Conservation (phyloP, 2,329 filamentous ascomycete species). For the Penicillium sp. region DNA sequence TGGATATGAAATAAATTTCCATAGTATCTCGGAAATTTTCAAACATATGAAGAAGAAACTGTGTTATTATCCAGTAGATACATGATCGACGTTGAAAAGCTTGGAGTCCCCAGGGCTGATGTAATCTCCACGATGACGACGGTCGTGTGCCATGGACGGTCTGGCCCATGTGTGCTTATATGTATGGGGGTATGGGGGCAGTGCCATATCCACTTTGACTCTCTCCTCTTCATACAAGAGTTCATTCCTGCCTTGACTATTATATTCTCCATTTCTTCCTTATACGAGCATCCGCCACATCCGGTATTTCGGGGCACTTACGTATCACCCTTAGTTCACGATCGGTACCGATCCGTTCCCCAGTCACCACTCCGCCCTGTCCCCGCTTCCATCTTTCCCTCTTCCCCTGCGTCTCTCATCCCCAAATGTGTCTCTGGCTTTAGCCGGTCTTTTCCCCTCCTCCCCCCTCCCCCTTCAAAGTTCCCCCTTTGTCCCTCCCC, state of each 20-base stretch:
- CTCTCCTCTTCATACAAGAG: background rate
- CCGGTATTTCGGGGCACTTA: conserved; percentile 9
- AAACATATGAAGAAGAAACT: background rate
- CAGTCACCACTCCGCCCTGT: conserved; percentile 21
- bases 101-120: background rate
- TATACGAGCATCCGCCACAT: conserved; percentile 12
- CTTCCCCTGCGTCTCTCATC: conserved; percentile 2
- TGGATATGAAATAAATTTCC: no score
- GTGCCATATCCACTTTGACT: background rate
- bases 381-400: conserved; percentile 8
- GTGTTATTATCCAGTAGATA: background rate
- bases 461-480: no score
- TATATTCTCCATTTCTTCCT: no score
- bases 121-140: conserved; percentile 5
- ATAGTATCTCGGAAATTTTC: no score
- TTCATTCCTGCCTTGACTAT: background rate
- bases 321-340: conserved; percentile 9
- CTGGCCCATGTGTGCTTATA: background rate
- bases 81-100: background rate
- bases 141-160: conserved; percentile 6
- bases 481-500: background rate
- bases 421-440: conserved; percentile 4
- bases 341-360: conserved; percentile 21
- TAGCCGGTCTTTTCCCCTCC: background rate
- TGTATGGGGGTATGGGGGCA: background rate